These are phyloP conservation scores for Trypanosoma theileri DNA, from an alignment of 208 protist genomes.

Conservation along the genomic window DNA sequence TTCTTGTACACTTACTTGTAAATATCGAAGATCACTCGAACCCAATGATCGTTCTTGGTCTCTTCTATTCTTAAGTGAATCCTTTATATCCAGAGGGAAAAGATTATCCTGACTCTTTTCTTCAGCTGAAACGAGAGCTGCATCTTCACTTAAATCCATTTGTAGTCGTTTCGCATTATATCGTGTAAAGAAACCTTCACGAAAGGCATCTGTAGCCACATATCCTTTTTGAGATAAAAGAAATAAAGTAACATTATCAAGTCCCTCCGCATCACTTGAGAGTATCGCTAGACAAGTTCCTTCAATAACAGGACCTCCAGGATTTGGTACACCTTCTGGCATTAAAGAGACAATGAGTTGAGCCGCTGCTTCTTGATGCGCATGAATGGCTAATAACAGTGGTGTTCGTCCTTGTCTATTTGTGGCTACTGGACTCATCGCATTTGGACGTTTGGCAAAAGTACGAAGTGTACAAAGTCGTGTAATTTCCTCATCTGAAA, in stretches of 20 bases:
- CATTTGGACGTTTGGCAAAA: conserved; percentile 31
- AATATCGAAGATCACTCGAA: too few relatives aligned
- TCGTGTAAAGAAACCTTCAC: conserved; percentile 21
- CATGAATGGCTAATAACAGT: conserved; percentile 69
- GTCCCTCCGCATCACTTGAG: conserved; percentile 45
- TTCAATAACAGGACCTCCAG: conserved; percentile 63
- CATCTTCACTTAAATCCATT: conserved; percentile 26
- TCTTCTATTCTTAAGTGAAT: too few relatives aligned
- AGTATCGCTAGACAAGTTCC: conserved; percentile 65
- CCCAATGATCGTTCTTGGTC: too few relatives aligned
- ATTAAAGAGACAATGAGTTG: conserved; percentile 56
- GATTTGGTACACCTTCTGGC: conserved; percentile 19
- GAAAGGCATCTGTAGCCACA: conserved; percentile 19
- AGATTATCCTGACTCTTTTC: neutral
- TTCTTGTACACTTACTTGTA: too few relatives aligned
- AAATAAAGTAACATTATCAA: conserved; percentile 60
- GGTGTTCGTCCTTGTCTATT: conserved; percentile 70
- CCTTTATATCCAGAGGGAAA: too few relatives aligned
- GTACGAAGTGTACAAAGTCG: conserved; percentile 21
- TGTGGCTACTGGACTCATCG: conserved; percentile 31
- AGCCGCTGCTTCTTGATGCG: conserved; percentile 45
- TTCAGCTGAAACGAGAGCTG: neutral
- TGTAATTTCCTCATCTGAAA: conserved; percentile 68
- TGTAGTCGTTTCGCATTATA: conserved; percentile 28
- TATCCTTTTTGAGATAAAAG: conserved; percentile 53